A percentile compares a stretch with the other conserved stretches of the same genome.
phyloP scores from a whole-genome alignment of 345 rosid species.

The Trapa incisa region DNA sequence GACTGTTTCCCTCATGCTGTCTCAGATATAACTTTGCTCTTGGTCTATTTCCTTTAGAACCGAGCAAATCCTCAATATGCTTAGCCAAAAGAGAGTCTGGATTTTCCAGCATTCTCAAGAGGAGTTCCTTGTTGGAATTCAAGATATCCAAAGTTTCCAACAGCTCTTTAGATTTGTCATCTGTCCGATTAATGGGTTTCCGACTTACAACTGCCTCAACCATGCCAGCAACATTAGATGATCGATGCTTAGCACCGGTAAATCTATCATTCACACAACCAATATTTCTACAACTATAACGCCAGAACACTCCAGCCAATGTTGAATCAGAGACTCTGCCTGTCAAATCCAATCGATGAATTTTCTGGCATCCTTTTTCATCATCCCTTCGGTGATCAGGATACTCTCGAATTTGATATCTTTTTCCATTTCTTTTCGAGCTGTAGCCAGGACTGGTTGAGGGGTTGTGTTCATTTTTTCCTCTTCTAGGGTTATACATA shows the following conservation, averaged over 20 bases:
- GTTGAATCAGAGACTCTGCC: conserved; percentile 17
- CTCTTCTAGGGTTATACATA: background rate
- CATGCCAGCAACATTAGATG: conserved; percentile 33
- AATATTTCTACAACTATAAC: conserved; percentile 12
- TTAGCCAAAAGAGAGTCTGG: conserved; percentile 56
- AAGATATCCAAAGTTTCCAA: conserved; percentile 53
- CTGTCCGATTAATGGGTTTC: conserved; percentile 23
- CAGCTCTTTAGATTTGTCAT: conserved; percentile 45
- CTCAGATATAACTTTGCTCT: conserved; percentile 3
- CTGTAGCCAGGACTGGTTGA: background rate
- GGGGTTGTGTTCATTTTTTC: background rate
- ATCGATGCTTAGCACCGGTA: conserved; percentile 32
- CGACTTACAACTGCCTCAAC: conserved; percentile 48
- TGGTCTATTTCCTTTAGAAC: conserved; percentile 21
- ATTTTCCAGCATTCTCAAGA: conserved; percentile 55
- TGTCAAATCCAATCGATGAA: conserved; percentile 15
- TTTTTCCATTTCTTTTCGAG: background rate
- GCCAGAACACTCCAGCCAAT: conserved; percentile 9
- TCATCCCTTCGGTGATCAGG: background rate
- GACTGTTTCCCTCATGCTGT: conserved; percentile 7
- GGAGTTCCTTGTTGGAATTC: conserved; percentile 61
- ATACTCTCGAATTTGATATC: background rate
- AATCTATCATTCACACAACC: conserved; percentile 3
- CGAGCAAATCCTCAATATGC: conserved; percentile 39
- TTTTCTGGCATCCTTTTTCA: conserved; percentile 3